These are phyloP conservation scores for Lodderomyces oxycetoniae DNA, from an alignment of 1,139 yeast species.

Conservation along the genomic window DNA sequence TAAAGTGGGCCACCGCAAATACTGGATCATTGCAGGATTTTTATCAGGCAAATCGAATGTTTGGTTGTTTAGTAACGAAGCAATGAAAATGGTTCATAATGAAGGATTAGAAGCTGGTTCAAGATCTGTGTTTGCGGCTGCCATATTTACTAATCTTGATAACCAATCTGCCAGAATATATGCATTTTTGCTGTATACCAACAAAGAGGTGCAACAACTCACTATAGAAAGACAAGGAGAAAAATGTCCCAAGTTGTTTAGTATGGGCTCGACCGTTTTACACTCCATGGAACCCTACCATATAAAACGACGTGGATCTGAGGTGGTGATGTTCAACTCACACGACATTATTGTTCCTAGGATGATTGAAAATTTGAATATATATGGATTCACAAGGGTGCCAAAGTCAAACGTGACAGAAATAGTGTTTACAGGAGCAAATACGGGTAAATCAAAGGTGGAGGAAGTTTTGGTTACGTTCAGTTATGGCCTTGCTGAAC, in stretches of 20 bases:
- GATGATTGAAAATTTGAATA: background rate
- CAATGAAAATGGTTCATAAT: background rate
- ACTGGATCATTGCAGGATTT: background rate
- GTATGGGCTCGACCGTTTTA: no score
- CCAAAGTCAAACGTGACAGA: background rate
- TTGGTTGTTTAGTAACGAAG: background rate
- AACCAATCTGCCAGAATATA: no score
- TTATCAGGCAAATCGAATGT: slow-evolving; percentile 6
- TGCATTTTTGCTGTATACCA: background rate
- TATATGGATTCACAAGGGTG: slow-evolving; percentile 1
- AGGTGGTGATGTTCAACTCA: background rate
- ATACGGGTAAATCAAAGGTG: background rate
- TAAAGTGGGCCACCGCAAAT: background rate
- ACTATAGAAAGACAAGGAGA: no score
- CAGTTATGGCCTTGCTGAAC: slow-evolving; percentile 3
- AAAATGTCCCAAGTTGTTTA: no score
- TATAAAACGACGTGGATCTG: background rate
- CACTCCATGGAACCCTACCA: background rate
- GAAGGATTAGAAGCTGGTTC: no score
- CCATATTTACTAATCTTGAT: background rate
- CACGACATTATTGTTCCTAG: slow-evolving; percentile 1
- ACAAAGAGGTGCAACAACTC: background rate
- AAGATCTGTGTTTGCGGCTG: slow-evolving; percentile 3
- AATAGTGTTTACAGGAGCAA: background rate
- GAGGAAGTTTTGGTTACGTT: background rate